Percentiles rank a stretch among this genome's conserved stretches.
Conservation (phyloP, 1,139 yeast species). For the Yamadazyma trypodendri region DNA sequence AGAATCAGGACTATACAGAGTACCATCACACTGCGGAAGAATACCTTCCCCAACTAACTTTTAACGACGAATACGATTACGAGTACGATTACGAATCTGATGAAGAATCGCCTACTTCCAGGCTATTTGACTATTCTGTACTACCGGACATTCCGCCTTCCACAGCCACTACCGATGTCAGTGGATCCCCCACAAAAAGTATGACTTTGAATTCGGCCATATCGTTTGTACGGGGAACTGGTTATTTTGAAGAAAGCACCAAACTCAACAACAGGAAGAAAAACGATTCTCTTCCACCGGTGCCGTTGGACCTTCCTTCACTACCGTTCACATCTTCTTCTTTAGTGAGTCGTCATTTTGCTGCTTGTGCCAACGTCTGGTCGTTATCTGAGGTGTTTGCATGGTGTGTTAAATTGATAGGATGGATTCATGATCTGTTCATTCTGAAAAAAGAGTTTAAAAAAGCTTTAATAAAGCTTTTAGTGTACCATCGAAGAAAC, state of each 20-base stretch:
- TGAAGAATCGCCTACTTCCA: slow-evolving; percentile 28
- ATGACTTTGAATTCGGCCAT: slow-evolving; percentile 21
- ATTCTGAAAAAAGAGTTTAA: slow-evolving; percentile 52
- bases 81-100: slow-evolving; percentile 14
- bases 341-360: slow-evolving; percentile 48
- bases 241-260: slow-evolving; percentile 12
- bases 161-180: slow-evolving; percentile 10
- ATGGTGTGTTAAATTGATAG: slow-evolving; percentile 51
- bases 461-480: slow-evolving; percentile 50
- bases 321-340: slow-evolving; percentile 56
- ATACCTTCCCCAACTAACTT: not conserved
- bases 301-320: slow-evolving; percentile 55
- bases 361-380: slow-evolving; percentile 38
- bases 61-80: slow-evolving; percentile 2
- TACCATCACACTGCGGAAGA: slow-evolving; percentile 1
- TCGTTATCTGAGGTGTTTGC: slow-evolving; percentile 40
- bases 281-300: slow-evolving; percentile 42
- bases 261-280: slow-evolving; percentile 15
- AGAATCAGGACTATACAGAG: slow-evolving; percentile 2
- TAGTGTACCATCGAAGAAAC: slow-evolving; percentile 51
- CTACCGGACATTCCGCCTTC: slow-evolving; percentile 38
- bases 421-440: slow-evolving; percentile 51
- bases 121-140: slow-evolving; percentile 38
- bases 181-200: slow-evolving; percentile 18
- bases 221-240: slow-evolving; percentile 18